Percentiles rank a stretch among this genome's conserved stretches.
These are phyloP conservation scores for Backusella australiensis DNA, from an alignment of 192 early-diverging fungal genomes.

Conservation along the genomic window DNA sequence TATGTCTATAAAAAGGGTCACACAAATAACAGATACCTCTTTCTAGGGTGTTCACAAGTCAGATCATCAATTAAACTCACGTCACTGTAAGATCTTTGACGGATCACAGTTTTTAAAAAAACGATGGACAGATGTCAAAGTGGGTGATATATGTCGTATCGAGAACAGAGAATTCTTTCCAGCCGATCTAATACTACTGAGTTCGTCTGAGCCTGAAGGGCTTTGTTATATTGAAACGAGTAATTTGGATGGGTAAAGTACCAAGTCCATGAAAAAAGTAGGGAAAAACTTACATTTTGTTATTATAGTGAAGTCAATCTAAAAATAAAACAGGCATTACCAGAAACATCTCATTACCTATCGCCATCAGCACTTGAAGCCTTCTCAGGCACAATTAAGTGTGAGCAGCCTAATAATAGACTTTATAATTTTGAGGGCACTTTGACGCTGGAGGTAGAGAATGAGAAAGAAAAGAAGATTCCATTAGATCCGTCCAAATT, in stretches of 20 bases:
- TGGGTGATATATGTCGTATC: conserved; percentile 91
- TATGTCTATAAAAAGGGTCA: too few relatives aligned
- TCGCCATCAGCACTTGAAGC: conserved; percentile 62
- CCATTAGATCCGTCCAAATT: conserved; percentile 89
- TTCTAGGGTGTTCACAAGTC: conserved; percentile 73
- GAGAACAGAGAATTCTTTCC: conserved; percentile 88
- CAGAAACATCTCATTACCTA: conserved; percentile 71
- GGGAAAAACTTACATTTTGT: neutral
- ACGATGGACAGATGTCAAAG: conserved; percentile 80
- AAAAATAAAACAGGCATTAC: conserved; percentile 88
- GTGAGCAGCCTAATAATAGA: conserved; percentile 91
- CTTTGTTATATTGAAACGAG: conserved; percentile 96
- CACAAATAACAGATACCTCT: too few relatives aligned
- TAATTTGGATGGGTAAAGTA: conserved; percentile 75
- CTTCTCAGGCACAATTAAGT: conserved; percentile 72
- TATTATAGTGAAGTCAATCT: conserved; percentile 82
- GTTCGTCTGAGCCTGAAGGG: conserved; percentile 91
- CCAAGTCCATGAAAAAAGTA: too few relatives aligned
- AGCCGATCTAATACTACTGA: conserved; percentile 86
- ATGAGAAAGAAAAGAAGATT: conserved; percentile 55
- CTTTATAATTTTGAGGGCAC: conserved; percentile 89
- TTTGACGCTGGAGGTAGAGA: conserved; percentile 27
- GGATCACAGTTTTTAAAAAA: conserved; percentile 73
- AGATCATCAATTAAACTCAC: conserved; percentile 71
- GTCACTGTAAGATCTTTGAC: conserved; percentile 58